These are phyloP conservation scores for Apiospora arundinis DNA, from an alignment of 2,329 filamentous ascomycete species.

Conservation along the genomic window DNA sequence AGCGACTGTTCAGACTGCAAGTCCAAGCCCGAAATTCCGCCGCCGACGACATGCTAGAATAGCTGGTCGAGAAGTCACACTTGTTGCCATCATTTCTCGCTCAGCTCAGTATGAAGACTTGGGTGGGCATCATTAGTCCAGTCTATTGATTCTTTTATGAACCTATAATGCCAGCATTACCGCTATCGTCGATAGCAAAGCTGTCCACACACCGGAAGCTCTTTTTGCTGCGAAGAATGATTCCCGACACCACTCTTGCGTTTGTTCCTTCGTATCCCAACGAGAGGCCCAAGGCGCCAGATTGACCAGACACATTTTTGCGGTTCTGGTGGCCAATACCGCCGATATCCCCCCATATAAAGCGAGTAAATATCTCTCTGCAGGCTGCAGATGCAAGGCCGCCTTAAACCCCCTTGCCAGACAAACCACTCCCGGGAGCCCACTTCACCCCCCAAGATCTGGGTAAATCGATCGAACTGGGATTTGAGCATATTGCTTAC, in stretches of 20 bases:
- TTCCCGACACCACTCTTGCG: background rate
- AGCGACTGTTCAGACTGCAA: conserved; percentile 51
- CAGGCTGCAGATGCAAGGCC: too few species aligned
- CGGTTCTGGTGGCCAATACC: too few species aligned
- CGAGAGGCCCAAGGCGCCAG: too few species aligned
- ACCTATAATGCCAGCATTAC: background rate
- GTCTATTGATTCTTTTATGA: background rate
- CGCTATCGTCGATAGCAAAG: background rate
- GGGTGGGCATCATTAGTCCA: too few species aligned
- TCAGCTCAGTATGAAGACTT: too few species aligned
- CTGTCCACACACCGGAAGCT: background rate
- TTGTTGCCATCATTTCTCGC: too few species aligned
- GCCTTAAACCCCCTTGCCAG: too few species aligned
- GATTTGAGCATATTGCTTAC: background rate
- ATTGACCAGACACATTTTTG: too few species aligned
- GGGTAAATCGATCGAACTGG: background rate
- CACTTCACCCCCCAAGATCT: background rate
- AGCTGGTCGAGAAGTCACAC: background rate
- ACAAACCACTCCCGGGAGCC: background rate
- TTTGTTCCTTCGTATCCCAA: background rate
- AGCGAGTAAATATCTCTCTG: background rate
- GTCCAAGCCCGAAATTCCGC: conserved; percentile 29
- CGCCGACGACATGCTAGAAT: background rate
- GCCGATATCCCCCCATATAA: too few species aligned
- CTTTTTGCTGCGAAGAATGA: background rate